These are phyloP conservation scores for Saccharomyces kudriavzevii DNA, from an alignment of 805 yeast species.

Conservation along the genomic window DNA sequence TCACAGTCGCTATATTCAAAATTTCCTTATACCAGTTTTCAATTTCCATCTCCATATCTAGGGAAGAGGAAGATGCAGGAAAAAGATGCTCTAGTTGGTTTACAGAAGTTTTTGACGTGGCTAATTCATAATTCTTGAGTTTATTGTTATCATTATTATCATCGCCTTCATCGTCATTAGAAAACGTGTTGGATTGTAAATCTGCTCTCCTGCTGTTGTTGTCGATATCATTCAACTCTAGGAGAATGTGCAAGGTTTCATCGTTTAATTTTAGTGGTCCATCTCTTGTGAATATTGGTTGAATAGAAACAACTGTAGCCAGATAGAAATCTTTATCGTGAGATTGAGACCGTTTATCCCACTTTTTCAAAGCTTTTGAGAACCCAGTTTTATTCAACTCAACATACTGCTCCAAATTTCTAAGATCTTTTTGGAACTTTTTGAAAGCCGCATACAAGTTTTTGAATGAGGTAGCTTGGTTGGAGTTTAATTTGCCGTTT, in stretches of 20 bases:
- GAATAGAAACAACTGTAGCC: conserved; percentile 88
- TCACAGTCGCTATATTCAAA: conserved; percentile 24
- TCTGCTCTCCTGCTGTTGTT: background rate
- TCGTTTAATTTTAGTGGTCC: conserved; percentile 82
- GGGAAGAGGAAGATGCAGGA: conserved; percentile 1
- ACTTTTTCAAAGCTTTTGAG: conserved; percentile 88
- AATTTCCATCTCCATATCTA: conserved; percentile 18
- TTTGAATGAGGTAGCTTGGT: conserved; percentile 67
- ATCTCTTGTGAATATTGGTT: conserved; percentile 89
- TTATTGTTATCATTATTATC: background rate
- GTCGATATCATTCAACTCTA: conserved; percentile 22
- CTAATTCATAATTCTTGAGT: conserved; percentile 3
- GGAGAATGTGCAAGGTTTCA: conserved; percentile 31
- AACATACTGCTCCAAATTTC: conserved; percentile 83
- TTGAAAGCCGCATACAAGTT: conserved; percentile 83
- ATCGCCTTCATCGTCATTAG: background rate
- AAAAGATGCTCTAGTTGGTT: background rate
- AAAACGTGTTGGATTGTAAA: background rate
- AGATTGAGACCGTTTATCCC: conserved; percentile 95
- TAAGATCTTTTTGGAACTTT: conserved; percentile 81
- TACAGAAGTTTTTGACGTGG: background rate
- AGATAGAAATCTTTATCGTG: conserved; percentile 89
- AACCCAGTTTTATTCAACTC: conserved; percentile 94
- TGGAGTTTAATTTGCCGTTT: conserved; percentile 42
- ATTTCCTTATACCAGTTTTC: conserved; percentile 30